Conservation (phyloP, 2,329 filamentous ascomycete species). For the Diaporthe ampelina region DNA sequence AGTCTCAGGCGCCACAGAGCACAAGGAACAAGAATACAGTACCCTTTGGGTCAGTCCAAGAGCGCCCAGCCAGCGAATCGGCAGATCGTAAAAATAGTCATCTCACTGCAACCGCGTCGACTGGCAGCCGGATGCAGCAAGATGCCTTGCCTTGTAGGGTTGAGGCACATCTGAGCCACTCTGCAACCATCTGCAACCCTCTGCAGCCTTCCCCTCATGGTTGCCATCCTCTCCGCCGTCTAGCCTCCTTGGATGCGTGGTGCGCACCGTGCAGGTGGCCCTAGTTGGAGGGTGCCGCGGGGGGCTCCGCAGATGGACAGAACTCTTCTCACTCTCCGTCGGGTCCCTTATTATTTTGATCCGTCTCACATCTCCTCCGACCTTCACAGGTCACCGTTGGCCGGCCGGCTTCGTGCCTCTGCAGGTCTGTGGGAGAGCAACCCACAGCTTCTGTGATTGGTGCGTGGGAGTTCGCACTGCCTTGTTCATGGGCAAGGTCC, state of each 20-base stretch:
- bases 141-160: slow-evolving; percentile 24
- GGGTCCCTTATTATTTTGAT: neutral
- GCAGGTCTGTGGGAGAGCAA: slow-evolving; percentile 17
- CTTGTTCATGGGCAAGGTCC: slow-evolving; percentile 1
- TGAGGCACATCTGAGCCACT: slow-evolving; percentile 13
- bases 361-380: slow-evolving; percentile 14
- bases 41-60: slow-evolving; percentile 2
- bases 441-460: neutral
- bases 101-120: slow-evolving; percentile 29
- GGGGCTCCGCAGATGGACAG: slow-evolving; percentile 20
- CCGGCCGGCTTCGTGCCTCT: slow-evolving; percentile 17
- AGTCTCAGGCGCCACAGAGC: slow-evolving; percentile 8
- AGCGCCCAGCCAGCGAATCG: slow-evolving; percentile 12
- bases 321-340: neutral
- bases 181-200: slow-evolving; percentile 29
- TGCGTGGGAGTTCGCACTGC: slow-evolving; percentile 30
- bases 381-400: neutral
- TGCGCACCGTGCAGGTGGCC: neutral
- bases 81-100: slow-evolving; percentile 39
- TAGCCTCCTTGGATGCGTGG: neutral
- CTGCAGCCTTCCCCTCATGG: slow-evolving; percentile 11
- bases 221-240: slow-evolving; percentile 14
- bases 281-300: slow-evolving; percentile 7
- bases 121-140: slow-evolving; percentile 29
- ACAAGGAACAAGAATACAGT: slow-evolving; percentile 3